phyloP scores from a whole-genome alignment of 345 rosid genomes.

The Euclidium syriacum region DNA sequence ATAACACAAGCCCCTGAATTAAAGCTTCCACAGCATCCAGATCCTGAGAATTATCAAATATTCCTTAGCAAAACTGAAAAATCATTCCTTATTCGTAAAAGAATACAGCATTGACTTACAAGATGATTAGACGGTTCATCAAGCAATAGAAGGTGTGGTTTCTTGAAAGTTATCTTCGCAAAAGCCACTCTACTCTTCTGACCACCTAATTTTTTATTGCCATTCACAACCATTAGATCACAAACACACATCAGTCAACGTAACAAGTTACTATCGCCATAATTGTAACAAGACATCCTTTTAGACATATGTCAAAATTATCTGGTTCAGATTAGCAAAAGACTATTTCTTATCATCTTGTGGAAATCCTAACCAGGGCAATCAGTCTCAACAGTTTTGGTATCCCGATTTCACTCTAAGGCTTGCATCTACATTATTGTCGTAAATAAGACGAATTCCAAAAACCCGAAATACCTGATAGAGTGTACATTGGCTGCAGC shows the following conservation, averaged over 20 bases:
- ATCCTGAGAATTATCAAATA: constrained; percentile 44
- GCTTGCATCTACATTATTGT: neutral
- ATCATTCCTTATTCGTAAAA: constrained; percentile 2
- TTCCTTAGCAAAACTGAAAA: neutral
- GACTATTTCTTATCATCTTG: too few species aligned
- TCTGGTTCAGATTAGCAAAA: neutral
- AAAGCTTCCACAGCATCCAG: constrained; percentile 98
- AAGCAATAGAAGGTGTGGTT: constrained; percentile 92
- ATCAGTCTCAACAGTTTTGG: too few species aligned
- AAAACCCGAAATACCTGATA: constrained; percentile 67
- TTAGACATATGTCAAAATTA: neutral
- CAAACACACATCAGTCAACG: neutral
- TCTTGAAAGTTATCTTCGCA: constrained; percentile 97
- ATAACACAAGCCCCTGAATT: constrained; percentile 93
- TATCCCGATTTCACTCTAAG: neutral
- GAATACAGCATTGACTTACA: constrained; percentile 42
- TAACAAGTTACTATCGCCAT: neutral
- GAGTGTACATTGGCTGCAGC: constrained; percentile 96
- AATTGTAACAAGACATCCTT: neutral
- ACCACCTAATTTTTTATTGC: constrained; percentile 62
- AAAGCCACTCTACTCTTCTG: constrained; percentile 99
- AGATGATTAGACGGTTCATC: constrained; percentile 99
- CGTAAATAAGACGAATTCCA: neutral
- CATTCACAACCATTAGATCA: constrained; percentile 14
- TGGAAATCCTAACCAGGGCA: too few species aligned